Conservation (phyloP, 148 eudicot species). For the Polygonum maritimum region DNA sequence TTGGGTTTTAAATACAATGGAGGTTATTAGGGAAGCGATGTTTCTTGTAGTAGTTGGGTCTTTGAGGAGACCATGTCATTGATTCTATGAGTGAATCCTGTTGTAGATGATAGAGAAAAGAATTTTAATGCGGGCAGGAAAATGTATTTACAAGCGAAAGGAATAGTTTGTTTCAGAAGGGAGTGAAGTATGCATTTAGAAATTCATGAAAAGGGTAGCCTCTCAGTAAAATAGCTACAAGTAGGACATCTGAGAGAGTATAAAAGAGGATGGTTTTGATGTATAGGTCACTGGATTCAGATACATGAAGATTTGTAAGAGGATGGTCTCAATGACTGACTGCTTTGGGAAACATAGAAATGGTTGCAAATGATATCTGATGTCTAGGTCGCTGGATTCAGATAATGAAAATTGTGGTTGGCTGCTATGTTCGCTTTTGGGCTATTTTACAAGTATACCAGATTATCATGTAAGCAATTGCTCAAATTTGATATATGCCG, state of each 20-base stretch:
- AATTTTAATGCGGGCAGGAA: neutral
- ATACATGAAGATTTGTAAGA: neutral
- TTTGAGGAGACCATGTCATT: neutral
- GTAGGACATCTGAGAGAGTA: neutral
- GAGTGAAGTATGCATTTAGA: no score
- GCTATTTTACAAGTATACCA: neutral
- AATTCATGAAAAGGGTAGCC: no score
- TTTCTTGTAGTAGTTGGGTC: neutral
- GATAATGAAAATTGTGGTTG: neutral
- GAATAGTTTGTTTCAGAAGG: no score
- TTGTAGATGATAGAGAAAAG: neutral
- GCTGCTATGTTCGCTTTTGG: neutral
- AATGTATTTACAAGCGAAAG: neutral
- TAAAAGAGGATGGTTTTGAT: neutral
- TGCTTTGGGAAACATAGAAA: neutral
- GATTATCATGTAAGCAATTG: no score
- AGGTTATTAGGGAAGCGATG: neutral
- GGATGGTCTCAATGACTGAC: neutral
- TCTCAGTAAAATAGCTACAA: neutral
- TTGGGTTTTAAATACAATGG: neutral
- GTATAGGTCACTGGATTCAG: neutral
- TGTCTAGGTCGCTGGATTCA: neutral
- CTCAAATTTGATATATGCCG: no score
- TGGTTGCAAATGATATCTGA: neutral
- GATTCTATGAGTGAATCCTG: neutral